Base-by-base conservation (phyloP, 352 stramenopile genomes). In the Phytopythium vexans region DNA sequence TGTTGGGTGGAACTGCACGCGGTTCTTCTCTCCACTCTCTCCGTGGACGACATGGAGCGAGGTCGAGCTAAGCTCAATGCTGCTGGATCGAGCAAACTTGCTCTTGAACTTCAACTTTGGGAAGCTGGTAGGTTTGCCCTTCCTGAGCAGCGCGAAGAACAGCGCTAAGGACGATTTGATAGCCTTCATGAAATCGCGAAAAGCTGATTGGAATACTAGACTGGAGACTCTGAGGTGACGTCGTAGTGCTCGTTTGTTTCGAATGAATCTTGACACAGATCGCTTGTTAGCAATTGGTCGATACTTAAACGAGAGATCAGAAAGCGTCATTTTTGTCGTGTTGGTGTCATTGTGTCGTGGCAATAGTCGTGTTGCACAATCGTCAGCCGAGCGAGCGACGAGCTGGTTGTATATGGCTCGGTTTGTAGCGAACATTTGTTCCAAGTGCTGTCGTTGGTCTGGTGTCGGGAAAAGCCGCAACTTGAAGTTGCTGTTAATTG, bases 361-460 rank as follows among this genome's bases (percentile, higher is more conserved):
- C 7, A 15, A 2, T 3, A 43, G 12, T 16, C 46, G 31, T 39
- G 47, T 46, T 16, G 10, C 10, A 31, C 44, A 50, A 34, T 68
- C 40, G 11, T 55, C 36, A 11, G 33, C 33, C 0, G 55, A 64
- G 4, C 2, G 11, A 11, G 32, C 41, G 6, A 64, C 51, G 6
- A 60, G 5, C 41, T 64, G 58, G 41, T 64, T 68, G 42, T 64
- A 68, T 9, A 68, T 42, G 2, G 54, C 55, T 41, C 55, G 39
- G 32, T 68, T 45, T 11, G 50, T 51, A 1, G 39, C 50, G n/a
- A 64, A 61, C 50, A 64, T 58, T 11, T 64, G 32, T 1, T 48
- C 40, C n/a, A 52, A n/a, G 21, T 49, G 34, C 5, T n/a, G 8
- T 2, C 10, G 12, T 31, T 49, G 42, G 27, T 8, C 21, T 14